Evolutionary conservation across 2,329 filamentous ascomycete genomes (phyloP), one percentile per base, ranked within the genome.

Genomic region (Talaromyces sp.): DNA sequence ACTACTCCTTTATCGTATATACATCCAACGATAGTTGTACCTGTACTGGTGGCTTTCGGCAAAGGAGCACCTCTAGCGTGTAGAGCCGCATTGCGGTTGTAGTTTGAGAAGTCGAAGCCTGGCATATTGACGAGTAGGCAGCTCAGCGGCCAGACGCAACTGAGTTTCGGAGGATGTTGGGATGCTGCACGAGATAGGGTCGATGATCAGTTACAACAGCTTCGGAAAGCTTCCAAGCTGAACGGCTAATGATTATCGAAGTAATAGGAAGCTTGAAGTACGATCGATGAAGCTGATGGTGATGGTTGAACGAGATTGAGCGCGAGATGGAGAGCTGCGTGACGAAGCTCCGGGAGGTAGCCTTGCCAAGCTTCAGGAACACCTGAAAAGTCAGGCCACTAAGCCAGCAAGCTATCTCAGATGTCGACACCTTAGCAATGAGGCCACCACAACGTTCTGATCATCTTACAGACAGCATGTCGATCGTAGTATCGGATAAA

Each of bases 71-170:
- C 96, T 79, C 89, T 88, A 72, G 93, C 92, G 78, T 98, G 93
- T 70, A 99, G 87, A 68, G 93, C 93, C 77, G 90, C 87, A 86
- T 99, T 99, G 83, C 95, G 92, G 86, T 96, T 96, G 87, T 98
- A 95, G 85, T 99, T 99, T 79, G 92, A 96, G 85, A 99, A 99
- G 83, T 98, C 93, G 85, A 97, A 96, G 82, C 93, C 93, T 72
- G 91, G 88, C 95, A 99, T 99, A 72, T 74, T 88, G 80, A 67
- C 63, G 66, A 69, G 18, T 64, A 65, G 63, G 35, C 52, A 57
- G 63, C 64, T 66, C 39, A 66, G 58, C 40, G 54, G 61, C 58
- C 56, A 64, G 54, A 58, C n/a, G 57, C 21, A 56, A 50, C 33
- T 3, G 37, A 60, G 39, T 14, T 25, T 58, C 42, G 55, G 63